Conservation (phyloP, 2,329 filamentous ascomycete genomes). For the Aureobasidium sp. region DNA sequence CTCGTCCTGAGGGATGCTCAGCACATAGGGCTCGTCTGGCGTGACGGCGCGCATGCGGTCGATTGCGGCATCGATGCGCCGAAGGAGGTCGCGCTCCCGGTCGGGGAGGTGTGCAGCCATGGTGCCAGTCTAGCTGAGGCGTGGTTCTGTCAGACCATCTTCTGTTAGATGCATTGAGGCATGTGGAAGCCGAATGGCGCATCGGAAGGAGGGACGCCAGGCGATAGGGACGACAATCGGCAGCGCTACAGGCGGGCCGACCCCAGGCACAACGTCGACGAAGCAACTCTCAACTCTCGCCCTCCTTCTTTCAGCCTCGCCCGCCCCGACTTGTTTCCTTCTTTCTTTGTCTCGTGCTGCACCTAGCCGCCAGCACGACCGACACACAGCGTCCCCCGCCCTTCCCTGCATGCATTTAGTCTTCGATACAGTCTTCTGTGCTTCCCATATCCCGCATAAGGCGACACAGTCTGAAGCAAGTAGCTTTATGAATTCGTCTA, state of each 20-base stretch:
- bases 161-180: background rate
- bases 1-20: slow-evolving; percentile 42
- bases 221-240: background rate
- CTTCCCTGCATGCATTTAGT: background rate
- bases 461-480: background rate
- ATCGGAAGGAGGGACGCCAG: background rate
- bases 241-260: background rate
- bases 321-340: background rate
- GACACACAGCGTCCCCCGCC: background rate
- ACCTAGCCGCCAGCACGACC: background rate
- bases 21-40: slow-evolving; percentile 40
- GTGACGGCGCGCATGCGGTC: slow-evolving; percentile 38
- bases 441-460: background rate
- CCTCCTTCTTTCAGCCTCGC: background rate
- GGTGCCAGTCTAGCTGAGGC: background rate
- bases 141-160: slow-evolving; percentile 5
- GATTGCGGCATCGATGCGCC: slow-evolving; percentile 32
- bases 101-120: slow-evolving; percentile 1
- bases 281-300: background rate
- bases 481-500: background rate
- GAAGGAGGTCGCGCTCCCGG: background rate
- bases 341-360: slow-evolving; percentile 3
- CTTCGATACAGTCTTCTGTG: slow-evolving; percentile 11
- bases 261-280: background rate
- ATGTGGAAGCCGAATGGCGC: background rate